Evolutionary conservation across 441 rosid genomes (phyloP).

Genomic region (Erodium texanum): DNA sequence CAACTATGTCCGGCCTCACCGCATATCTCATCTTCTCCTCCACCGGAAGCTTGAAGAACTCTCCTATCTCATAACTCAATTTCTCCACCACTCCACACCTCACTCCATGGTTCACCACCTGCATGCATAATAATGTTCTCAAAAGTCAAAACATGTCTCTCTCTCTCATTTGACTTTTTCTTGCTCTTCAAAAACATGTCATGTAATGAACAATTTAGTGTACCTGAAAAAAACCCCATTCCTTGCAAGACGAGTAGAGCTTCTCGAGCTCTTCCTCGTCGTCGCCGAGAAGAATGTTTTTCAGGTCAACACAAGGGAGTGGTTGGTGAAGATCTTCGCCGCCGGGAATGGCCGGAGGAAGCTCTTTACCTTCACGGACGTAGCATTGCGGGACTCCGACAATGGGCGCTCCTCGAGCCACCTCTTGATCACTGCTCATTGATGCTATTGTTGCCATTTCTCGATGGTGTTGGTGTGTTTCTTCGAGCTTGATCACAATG

Average conservation of each 20-base stretch:
- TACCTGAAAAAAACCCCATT: conserved; percentile 48
- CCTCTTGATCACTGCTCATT: neutral
- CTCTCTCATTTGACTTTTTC: too few species aligned
- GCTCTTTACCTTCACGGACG: neutral
- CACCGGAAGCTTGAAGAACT: conserved; percentile 36
- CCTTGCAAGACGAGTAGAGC: conserved; percentile 35
- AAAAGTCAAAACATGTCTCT: too few species aligned
- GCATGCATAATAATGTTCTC: neutral
- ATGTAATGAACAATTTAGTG: too few species aligned
- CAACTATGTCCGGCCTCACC: conserved; percentile 25
- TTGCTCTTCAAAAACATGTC: too few species aligned
- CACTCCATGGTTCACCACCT: conserved; percentile 51
- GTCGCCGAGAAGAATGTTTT: conserved; percentile 9
- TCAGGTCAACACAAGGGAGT: conserved; percentile 19
- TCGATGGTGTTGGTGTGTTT: neutral
- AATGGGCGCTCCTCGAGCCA: neutral
- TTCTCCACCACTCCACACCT: conserved; percentile 20
- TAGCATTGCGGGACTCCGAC: conserved; percentile 3
- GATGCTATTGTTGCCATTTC: neutral
- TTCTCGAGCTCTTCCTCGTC: conserved; percentile 28
- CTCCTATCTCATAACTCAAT: conserved; percentile 30
- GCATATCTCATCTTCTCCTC: conserved; percentile 42
- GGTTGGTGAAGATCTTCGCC: neutral
- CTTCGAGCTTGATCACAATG: neutral
- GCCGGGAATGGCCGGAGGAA: neutral